Base-by-base conservation (phyloP, 2,329 filamentous ascomycete genomes). In the Microsporum canis region DNA sequence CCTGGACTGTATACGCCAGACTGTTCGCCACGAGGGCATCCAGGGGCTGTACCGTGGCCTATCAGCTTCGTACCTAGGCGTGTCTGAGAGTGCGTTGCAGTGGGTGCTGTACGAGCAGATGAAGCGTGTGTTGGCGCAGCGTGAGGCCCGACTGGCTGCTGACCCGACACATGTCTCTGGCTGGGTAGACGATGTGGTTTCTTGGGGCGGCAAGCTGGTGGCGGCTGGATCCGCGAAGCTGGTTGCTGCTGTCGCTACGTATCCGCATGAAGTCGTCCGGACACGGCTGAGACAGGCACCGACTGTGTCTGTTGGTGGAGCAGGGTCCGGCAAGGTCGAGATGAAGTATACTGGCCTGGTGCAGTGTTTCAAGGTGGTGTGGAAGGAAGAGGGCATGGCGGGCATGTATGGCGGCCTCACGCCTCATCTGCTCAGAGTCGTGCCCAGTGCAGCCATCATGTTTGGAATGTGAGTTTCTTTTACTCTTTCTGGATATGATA, bases 71-170 rank as follows among this genome's bases (percentile, higher is more conserved):
- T 97, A 96, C 71, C 79, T 97, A 0, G 91, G 92, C 29, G 90
- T 95, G 23, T 87, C 88, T 1, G 92, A 96, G 78, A 91, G 87
- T 66, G 94, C 91, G 3, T 75, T 96, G 68, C 91, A 97, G 73
- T 96, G 91, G 91, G 86, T 95, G 69, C 77, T 96, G 68, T 97
- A 96, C 75, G 91, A 97, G 77, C 88, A 91, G 73, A 85, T 95
- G 80, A 97, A 96, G 80, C 78, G 82, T 29, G 79, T 79, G n/a
- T 77, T 96, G 38, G 83, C 82, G 53, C 76, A 77, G 51, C 79
- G 90, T 27, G 62, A 87, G 88, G 72, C 80, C 80, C 68, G 77
- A 75, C 58, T 80, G 83, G 57, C 79, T 71, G 64, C 75, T 65
- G 67, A 85, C 73, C 77, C 77, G 12, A 87, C 88, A 1, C 79